Evolutionary conservation across 805 yeast species (phyloP), one percentile per base, ranked within the genome.

Genomic region (Jamesozyma spencerorum): DNA sequence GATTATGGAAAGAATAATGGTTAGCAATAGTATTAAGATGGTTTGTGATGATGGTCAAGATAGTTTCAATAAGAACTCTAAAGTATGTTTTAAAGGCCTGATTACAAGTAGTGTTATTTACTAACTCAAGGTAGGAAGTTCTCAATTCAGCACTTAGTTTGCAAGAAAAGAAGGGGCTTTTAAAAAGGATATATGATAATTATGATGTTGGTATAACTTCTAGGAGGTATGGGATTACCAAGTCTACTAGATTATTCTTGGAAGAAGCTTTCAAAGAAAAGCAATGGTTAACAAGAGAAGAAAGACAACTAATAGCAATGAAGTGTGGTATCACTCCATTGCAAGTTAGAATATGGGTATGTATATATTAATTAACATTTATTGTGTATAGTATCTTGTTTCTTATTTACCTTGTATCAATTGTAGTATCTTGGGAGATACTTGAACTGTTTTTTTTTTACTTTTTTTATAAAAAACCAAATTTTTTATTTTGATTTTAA

Each of bases 381-480:
- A n/a, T n/a, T n/a, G n/a, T n/a, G n/a, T n/a, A n/a, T n/a, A n/a
- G n/a, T n/a, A n/a, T n/a, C n/a, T n/a, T 17, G 6, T 20, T 33
- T 5, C 26, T 34, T 36, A 39, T 30, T 37, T 34, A 26, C 37
- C 36, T 24, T 40, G 24, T 31, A 45, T 18, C 28, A 45, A 34
- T 26, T 38, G 36, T 13, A 43, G 35, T n/a, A 47, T 40, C 13
- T 37, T 48, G 32, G 48, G 43, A 14, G 50, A 40, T 22, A 47
- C 44, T 28, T 46, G 40, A 15, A 38, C 29, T 18, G 39, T 29
- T 36, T 44, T 53, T 31, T 48, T 47, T 43, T 51, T 53, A 37
- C 59, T 46, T 31, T 58, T 46, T 42, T 56, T 47, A 36, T 55
- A 53, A 7, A 57, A 49, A n/a, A 53, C 42, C 59, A 58, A 55